Evolutionary conservation across 2,329 filamentous ascomycete genomes (phyloP).

Genomic region (Xylariaceae sp.): DNA sequence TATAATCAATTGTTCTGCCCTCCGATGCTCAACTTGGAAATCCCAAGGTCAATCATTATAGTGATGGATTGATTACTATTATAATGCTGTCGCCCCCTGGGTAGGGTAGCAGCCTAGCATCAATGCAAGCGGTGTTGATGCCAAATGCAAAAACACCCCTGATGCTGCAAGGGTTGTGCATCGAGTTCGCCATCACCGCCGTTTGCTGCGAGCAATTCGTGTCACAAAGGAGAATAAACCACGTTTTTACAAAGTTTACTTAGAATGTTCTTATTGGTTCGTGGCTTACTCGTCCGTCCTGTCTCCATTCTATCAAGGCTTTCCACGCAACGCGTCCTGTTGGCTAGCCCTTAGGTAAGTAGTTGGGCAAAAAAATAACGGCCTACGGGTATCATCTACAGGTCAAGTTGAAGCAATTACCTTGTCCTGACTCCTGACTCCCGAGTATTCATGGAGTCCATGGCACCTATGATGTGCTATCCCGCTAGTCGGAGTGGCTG

Average conservation of each 20-base stretch:
- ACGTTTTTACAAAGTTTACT: constrained; percentile 10
- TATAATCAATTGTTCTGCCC: background rate
- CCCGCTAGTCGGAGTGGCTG: background rate
- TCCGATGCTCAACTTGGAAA: background rate
- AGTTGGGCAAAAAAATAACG: background rate
- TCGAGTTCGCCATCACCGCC: background rate
- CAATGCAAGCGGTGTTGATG: background rate
- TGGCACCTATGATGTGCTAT: background rate
- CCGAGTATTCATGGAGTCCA: too few species aligned
- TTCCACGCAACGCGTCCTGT: constrained; percentile 18
- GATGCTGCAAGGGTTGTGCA: background rate
- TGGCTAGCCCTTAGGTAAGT: too few species aligned
- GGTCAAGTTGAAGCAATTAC: too few species aligned
- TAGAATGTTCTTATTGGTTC: background rate
- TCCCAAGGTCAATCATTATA: background rate
- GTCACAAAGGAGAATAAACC: constrained; percentile 20
- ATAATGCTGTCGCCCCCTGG: background rate
- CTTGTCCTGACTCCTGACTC: background rate
- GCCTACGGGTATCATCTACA: background rate
- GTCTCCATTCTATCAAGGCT: constrained; percentile 15
- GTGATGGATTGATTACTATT: background rate
- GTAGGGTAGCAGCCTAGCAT: background rate
- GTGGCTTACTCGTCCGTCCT: background rate
- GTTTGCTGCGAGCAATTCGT: constrained; percentile 8
- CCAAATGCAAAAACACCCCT: background rate